Percentiles rank a stretch among this genome's conserved stretches.
These are phyloP conservation scores for Phalaenopsis aphrodite DNA, from an alignment of 106 monocot genomes.

Conservation along the genomic window DNA sequence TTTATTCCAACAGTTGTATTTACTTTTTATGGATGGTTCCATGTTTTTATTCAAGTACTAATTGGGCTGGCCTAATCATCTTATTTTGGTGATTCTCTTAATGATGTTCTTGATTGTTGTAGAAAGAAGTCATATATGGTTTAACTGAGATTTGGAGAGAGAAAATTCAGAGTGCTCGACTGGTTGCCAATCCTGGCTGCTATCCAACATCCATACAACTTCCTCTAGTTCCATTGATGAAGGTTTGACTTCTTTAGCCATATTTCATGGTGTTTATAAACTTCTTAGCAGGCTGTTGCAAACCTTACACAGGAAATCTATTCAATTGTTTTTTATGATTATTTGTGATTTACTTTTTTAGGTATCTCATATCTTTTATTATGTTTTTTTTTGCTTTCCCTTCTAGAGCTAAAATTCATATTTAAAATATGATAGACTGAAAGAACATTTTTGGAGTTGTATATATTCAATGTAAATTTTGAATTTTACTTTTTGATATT, in stretches of 20 bases:
- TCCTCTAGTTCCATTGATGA: slow-evolving; percentile 88
- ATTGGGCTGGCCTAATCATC: background rate
- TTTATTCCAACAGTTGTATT: background rate
- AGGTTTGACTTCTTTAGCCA: slow-evolving; percentile 36
- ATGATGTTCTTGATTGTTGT: slow-evolving; percentile 11
- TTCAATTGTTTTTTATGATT: background rate
- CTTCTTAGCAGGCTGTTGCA: background rate
- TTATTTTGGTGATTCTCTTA: background rate
- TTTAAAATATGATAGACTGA: background rate
- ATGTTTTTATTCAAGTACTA: background rate
- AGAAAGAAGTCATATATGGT: slow-evolving; percentile 90
- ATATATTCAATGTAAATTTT: background rate
- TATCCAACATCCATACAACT: slow-evolving; percentile 94
- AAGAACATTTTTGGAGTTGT: background rate
- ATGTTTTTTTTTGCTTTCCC: background rate
- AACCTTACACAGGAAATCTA: background rate
- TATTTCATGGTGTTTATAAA: background rate
- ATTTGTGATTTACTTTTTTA: background rate
- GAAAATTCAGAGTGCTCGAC: slow-evolving; percentile 50
- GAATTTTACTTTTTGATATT: background rate
- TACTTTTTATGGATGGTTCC: background rate
- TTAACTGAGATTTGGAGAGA: slow-evolving; percentile 77
- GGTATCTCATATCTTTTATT: background rate
- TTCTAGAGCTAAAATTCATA: background rate
- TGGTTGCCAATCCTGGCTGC: slow-evolving; percentile 99